Evolutionary conservation across 805 yeast species (phyloP).

Genomic region (Ogataea glucozyma): DNA sequence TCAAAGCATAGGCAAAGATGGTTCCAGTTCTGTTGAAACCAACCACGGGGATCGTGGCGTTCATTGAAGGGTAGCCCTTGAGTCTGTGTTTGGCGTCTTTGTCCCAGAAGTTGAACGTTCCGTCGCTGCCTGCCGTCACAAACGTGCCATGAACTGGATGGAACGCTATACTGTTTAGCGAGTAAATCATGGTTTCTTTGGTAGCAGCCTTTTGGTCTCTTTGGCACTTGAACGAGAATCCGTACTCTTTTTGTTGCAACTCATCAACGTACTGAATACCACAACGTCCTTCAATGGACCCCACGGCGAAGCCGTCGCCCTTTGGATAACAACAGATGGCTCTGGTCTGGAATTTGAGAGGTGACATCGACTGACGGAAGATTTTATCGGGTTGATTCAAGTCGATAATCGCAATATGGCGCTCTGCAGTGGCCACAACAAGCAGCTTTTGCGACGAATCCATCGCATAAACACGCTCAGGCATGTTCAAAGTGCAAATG

Average conservation of each 20-base stretch:
- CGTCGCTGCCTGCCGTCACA: slow-evolving; percentile 93
- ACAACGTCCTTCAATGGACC: slow-evolving; percentile 93
- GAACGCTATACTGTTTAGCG: slow-evolving; percentile 78
- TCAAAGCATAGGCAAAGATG: slow-evolving; percentile 85
- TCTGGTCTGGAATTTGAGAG: slow-evolving; percentile 88
- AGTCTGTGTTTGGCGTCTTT: slow-evolving; percentile 87
- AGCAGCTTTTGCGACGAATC: slow-evolving; percentile 77
- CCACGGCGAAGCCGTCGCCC: slow-evolving; percentile 91
- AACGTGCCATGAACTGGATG: slow-evolving; percentile 92
- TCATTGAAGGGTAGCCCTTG: slow-evolving; percentile 70
- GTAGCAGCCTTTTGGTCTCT: slow-evolving; percentile 61
- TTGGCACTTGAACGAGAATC: slow-evolving; percentile 94
- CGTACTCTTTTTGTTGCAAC: slow-evolving; percentile 64
- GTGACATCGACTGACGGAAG: slow-evolving; percentile 70
- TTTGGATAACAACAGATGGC: slow-evolving; percentile 81
- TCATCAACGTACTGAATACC: slow-evolving; percentile 92
- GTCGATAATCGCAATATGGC: slow-evolving; percentile 76
- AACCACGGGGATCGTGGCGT: slow-evolving; percentile 69
- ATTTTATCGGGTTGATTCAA: slow-evolving; percentile 80
- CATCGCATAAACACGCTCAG: slow-evolving; percentile 91
- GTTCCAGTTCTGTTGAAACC: slow-evolving; percentile 82
- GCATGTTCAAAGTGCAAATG: slow-evolving; percentile 74
- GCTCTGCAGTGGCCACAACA: slow-evolving; percentile 93
- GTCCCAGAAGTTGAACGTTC: slow-evolving; percentile 94
- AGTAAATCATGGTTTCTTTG: slow-evolving; percentile 67